phyloP scores from a whole-genome alignment of 2,329 filamentous ascomycete genomes.

The Neofusicoccum ribis region DNA sequence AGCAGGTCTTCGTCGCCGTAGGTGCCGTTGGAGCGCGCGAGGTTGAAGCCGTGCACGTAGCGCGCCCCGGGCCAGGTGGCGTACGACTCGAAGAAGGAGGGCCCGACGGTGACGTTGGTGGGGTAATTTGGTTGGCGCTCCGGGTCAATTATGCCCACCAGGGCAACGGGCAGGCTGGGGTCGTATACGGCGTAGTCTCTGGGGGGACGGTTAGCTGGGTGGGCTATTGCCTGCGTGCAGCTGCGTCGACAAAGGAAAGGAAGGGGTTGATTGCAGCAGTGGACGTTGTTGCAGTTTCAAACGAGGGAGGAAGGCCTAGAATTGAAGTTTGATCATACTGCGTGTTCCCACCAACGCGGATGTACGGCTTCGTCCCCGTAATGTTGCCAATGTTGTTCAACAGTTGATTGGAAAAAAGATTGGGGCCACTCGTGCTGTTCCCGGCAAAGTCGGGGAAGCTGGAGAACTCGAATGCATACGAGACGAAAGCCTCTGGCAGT shows the following conservation, averaged over 20 bases:
- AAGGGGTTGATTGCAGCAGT: no score
- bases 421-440: constrained; percentile 54
- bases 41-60: constrained; percentile 64
- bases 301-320: no score
- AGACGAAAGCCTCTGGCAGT: constrained; percentile 49
- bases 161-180: constrained; percentile 49
- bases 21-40: constrained; percentile 52
- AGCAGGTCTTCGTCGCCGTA: constrained; percentile 54
- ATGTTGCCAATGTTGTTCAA: constrained; percentile 58
- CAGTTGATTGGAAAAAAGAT: constrained; percentile 61
- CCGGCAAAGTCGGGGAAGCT: constrained; percentile 57
- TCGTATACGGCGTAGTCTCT: constrained; percentile 63
- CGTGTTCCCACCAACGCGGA: constrained; percentile 67
- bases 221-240: no score
- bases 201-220: background rate
- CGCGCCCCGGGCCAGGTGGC: constrained; percentile 56
- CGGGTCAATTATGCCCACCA: constrained; percentile 55
- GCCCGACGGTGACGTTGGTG: constrained; percentile 60
- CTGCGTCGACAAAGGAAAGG: background rate
- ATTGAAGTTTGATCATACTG: constrained; percentile 40
- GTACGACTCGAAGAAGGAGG: constrained; percentile 65
- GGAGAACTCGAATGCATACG: constrained; percentile 54
- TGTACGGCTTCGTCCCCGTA: constrained; percentile 58
- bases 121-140: constrained; percentile 59
- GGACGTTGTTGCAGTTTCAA: no score